These are phyloP conservation scores for Fragaria nilgerrensis DNA, from an alignment of 306 rosid species.

Conservation along the genomic window DNA sequence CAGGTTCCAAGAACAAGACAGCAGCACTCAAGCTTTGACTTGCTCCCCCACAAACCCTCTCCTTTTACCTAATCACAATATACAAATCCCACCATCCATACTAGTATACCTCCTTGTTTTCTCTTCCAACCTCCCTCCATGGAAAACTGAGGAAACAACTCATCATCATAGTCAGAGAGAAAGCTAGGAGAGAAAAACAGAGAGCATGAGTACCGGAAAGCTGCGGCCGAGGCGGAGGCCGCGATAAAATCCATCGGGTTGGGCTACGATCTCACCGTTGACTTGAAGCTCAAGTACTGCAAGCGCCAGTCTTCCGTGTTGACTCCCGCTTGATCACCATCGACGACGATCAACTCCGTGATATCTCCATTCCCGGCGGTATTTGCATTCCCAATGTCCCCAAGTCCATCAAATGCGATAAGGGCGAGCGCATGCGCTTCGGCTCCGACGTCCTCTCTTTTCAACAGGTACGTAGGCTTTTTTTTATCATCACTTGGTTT, in stretches of 20 bases:
- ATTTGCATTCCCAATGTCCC: conserved; percentile 63
- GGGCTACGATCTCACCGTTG: conserved; percentile 64
- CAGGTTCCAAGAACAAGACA: conserved; percentile 4
- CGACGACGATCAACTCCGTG: conserved; percentile 39
- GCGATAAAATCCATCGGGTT: conserved; percentile 53
- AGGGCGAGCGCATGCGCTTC: conserved; percentile 79
- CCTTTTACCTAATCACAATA: not conserved
- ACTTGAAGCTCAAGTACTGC: conserved; percentile 63
- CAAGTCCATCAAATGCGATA: conserved; percentile 75
- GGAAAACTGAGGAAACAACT: too few species aligned
- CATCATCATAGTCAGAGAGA: not conserved
- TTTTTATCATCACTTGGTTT: not conserved
- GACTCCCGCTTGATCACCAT: conserved; percentile 48
- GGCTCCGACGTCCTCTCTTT: conserved; percentile 75
- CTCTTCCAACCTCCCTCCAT: too few species aligned
- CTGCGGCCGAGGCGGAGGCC: conserved; percentile 32
- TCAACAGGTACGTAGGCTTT: conserved; percentile 53
- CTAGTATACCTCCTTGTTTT: not conserved
- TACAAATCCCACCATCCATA: not conserved
- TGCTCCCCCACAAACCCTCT: not conserved
- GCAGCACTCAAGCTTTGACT: conserved; percentile 26
- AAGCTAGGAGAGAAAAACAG: not conserved
- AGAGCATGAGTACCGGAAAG: conserved; percentile 26
- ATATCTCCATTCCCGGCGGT: conserved; percentile 54
- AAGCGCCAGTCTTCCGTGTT: conserved; percentile 26